Percentiles rank a stretch among this genome's conserved stretches.
Evolutionary conservation across 768 basidiomycete species (phyloP).

Genomic region (Coprinellus micaceus): DNA sequence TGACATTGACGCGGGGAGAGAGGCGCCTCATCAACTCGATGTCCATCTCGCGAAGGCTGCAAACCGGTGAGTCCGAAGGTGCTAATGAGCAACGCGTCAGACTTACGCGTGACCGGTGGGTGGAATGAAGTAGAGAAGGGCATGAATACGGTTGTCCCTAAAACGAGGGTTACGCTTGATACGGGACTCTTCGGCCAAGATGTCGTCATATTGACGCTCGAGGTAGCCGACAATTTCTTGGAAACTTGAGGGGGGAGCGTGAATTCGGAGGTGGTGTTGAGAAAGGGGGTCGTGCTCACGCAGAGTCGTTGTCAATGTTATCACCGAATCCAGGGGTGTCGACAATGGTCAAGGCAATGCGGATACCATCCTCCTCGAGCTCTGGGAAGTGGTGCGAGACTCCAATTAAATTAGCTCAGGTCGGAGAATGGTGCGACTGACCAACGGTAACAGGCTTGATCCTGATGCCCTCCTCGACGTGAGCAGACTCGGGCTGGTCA

Average conservation of each 20-base stretch:
- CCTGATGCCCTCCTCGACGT: slow-evolving; percentile 89
- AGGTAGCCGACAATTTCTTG: slow-evolving; percentile 95
- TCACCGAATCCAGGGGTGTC: slow-evolving; percentile 99
- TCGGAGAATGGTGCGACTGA: slow-evolving; percentile 34
- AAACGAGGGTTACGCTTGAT: slow-evolving; percentile 99
- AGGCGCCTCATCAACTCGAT: slow-evolving; percentile 98
- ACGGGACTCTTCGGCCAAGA: slow-evolving; percentile 95
- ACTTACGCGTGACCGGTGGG: slow-evolving; percentile 96
- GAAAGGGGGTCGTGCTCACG: slow-evolving; percentile 51
- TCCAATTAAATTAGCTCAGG: slow-evolving; percentile 3
- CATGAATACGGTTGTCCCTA: slow-evolving; percentile 96
- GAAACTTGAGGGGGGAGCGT: slow-evolving; percentile 53
- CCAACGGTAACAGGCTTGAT: slow-evolving; percentile 95
- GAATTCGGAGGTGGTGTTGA: neutral
- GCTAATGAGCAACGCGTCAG: neutral
- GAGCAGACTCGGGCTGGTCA: slow-evolving; percentile 83
- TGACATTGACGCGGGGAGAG: slow-evolving; percentile 97
- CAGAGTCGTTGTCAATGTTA: slow-evolving; percentile 97
- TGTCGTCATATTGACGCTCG: slow-evolving; percentile 98
- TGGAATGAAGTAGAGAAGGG: slow-evolving; percentile 95
- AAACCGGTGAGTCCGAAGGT: slow-evolving; percentile 2
- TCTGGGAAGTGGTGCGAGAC: slow-evolving; percentile 44
- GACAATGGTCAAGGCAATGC: slow-evolving; percentile 96
- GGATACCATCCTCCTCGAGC: slow-evolving; percentile 96
- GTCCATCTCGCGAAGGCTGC: slow-evolving; percentile 92